Base-by-base conservation (phyloP, 2,329 filamentous ascomycete genomes). In the Allantophomopsis cytisporea region DNA sequence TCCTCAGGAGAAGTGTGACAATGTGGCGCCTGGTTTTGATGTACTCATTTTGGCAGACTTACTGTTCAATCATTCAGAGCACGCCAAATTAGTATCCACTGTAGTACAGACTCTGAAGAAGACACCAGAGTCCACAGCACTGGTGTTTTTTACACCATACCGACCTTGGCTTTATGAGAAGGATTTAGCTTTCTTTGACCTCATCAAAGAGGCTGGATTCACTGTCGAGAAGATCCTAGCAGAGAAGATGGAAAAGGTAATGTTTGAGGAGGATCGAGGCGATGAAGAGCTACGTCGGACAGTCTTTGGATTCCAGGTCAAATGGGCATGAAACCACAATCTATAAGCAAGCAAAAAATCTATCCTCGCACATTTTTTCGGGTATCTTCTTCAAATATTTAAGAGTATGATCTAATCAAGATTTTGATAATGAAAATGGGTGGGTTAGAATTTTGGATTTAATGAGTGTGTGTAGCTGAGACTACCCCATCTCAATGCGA, bases 61-160 rank as follows among this genome's bases (percentile, higher is more conserved):
- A 37, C 69, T 95, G 3, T 96, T 95, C 63, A 84, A 91, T 43
- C 87, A 95, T 57, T 82, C 79, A 4, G 87, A 94, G 63, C 89
- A 95, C 54, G 65, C 61, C 2, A 86, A 84, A 52, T 67, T 95
- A 43, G 66, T 93, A 47, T 69, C 72, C 47, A 86, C 81, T 4
- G 73, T 95, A 43, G 65, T 71, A 51, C 56, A 71, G 53, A 83
- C 81, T 13, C 60, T 95, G 51, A 72, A 69, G 49, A 66, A 62
- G 44, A 40, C 13, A 1, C 23, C 35, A 12, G 44, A 47, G 10
- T 44, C 52, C 1, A 51, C 47, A 36, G 86, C 87, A 2, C 73
- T 88, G 50, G 87, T 95, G 7, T 93, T 95, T 59, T 96, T 95
- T 63, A 94, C 88, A 0, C 88, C 85, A 15, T 94, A 96, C 61